A percentile compares a stretch with the other conserved stretches of the same genome.
Conservation (phyloP, 192 early-diverging fungal genomes). For the Glomus cerebriforme region DNA sequence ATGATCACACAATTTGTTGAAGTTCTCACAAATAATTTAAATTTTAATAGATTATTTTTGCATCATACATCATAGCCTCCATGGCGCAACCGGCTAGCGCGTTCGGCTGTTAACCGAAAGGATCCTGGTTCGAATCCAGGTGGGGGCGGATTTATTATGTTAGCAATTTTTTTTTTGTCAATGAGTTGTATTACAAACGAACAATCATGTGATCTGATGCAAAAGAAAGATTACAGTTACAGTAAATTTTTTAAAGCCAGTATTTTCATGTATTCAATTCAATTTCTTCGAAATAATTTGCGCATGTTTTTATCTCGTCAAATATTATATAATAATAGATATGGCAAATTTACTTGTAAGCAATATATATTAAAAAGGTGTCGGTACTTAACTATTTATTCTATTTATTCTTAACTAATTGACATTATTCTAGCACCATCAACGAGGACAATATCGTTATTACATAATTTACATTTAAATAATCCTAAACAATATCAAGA, state of each 20-base stretch:
- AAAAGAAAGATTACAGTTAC: neutral
- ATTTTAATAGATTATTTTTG: too few relatives aligned
- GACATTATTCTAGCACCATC: neutral
- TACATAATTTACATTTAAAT: neutral
- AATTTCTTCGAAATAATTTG: neutral
- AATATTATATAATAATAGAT: too few relatives aligned
- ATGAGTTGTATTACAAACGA: too few relatives aligned
- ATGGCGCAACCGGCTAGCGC: conserved; percentile 34
- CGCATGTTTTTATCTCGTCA: neutral
- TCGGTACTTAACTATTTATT: neutral
- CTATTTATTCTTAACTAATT: neutral
- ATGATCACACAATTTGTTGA: too few relatives aligned
- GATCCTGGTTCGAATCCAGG: conserved; percentile 35
- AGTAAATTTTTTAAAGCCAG: too few relatives aligned
- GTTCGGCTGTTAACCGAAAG: conserved; percentile 36
- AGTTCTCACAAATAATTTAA: too few relatives aligned
- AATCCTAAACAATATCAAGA: neutral
- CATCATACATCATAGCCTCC: conserved; percentile 3
- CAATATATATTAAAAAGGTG: neutral
- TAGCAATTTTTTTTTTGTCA: too few relatives aligned
- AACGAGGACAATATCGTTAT: neutral
- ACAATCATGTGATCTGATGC: too few relatives aligned
- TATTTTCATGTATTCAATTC: neutral
- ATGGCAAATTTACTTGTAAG: neutral
- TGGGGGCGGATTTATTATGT: neutral